Base-by-base conservation (phyloP, 2,329 filamentous ascomycete genomes). In the Beauveria sp. region DNA sequence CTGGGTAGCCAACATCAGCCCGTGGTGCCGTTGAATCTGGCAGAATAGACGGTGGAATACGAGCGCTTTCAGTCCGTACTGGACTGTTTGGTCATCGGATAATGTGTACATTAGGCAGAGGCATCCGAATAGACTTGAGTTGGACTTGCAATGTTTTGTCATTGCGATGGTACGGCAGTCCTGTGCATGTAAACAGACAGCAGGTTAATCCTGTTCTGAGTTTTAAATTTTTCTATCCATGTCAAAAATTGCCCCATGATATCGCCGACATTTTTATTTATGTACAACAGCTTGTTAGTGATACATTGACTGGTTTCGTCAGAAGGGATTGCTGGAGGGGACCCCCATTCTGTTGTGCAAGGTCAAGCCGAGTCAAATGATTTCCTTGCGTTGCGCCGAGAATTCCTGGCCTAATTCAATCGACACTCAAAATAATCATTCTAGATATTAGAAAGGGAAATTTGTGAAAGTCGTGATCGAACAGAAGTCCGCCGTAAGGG, bases 81-180 rank as follows among this genome's bases (percentile, higher is more conserved):
- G 60, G 26, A 51, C 42, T 51, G 52, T 48, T n/a, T 49, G 48
- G 54, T 53, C 54, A 58, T 42, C 54, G 60, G 60, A 58, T 53
- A 16, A 48, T 58, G 40, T 62, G 60, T 62, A 62, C 54, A 62
- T 58, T 58, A 62, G 40, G 49, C 48, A 62, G 40, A 55, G 60
- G 48, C 40, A 45, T 52, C 48, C 60, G 46, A 62, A 58, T 52
- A 46, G 48, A 58, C 46, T 42, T 38, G 53, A 16, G 40, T 48
- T 62, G n/a, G 48, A 50, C 46, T 58, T 34, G 18, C 18, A 46
- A 52, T 22, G 34, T 48, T 45, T 53, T 46, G 54, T n/a, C 22
- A 31, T 54, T 16, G 22, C 8, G 26, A 16, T 26, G 12, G 45
- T 48, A 48, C 22, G 12, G 16, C 45, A 22, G 45, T 48, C 22